These are phyloP conservation scores for Curvularia spicifera DNA, from an alignment of 2,329 filamentous ascomycete species.

Conservation along the genomic window DNA sequence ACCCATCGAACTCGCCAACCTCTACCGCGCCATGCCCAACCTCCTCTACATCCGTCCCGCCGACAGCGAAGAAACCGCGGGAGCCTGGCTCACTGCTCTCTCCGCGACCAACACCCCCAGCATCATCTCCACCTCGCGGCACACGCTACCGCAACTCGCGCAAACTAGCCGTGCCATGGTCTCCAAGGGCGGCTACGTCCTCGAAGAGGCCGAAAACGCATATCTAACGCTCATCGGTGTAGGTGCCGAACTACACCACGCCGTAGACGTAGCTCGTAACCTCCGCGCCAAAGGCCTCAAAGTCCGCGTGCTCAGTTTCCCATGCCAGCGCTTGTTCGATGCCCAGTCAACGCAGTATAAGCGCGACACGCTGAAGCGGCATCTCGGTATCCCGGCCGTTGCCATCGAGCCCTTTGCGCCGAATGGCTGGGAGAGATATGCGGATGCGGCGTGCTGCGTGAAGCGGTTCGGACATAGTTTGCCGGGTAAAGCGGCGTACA, in stretches of 20 bases:
- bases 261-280: constrained; percentile 51
- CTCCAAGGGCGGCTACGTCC: constrained; percentile 55
- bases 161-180: constrained; percentile 51
- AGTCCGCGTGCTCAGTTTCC: constrained; percentile 58
- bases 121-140: constrained; percentile 58
- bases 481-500: constrained; percentile 62
- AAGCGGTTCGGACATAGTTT: constrained; percentile 63
- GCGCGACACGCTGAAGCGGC: constrained; percentile 54
- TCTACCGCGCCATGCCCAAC: constrained; percentile 69
- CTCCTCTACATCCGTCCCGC: constrained; percentile 65
- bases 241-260: constrained; percentile 59
- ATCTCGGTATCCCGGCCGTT: constrained; percentile 55
- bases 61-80: constrained; percentile 64
- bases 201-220: constrained; percentile 50
- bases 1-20: constrained; percentile 62
- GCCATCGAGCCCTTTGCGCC: constrained; percentile 67
- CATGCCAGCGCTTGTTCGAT: constrained; percentile 59
- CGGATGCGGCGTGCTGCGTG: constrained; percentile 63
- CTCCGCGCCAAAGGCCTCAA: constrained; percentile 51
- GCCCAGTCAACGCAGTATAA: constrained; percentile 55
- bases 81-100: constrained; percentile 60
- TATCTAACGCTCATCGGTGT: constrained; percentile 53
- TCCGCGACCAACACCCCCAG: constrained; percentile 49
- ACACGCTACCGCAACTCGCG: constrained; percentile 51
- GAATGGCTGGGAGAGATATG: constrained; percentile 67